phyloP scores from a whole-genome alignment of 352 stramenopile genomes.

The Globisporangium barbulae region DNA sequence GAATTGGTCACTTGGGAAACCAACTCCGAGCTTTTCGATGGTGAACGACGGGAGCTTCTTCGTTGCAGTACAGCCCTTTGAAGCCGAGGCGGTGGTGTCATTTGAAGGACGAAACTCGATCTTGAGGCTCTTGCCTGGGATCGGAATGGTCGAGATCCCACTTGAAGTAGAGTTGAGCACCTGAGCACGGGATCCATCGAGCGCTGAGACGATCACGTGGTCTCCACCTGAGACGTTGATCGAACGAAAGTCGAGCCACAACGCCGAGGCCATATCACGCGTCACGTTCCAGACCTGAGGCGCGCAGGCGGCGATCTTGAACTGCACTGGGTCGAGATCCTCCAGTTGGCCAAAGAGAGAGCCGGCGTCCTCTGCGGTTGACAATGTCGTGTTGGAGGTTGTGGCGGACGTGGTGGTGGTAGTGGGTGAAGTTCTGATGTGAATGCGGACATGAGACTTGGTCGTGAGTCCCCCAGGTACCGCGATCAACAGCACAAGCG shows the following conservation, averaged over 20 bases:
- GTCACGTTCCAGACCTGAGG: conserved; percentile 26
- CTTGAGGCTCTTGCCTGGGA: conserved; percentile 16
- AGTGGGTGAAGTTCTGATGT: neutral
- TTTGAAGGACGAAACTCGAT: conserved; percentile 25
- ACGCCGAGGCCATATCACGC: conserved; percentile 20
- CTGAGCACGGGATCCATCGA: conserved; percentile 19
- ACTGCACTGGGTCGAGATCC: conserved; percentile 18
- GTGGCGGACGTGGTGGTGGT: neutral
- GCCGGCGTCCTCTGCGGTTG: too few relatives aligned
- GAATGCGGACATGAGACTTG: neutral
- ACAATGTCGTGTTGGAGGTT: neutral
- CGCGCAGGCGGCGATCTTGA: conserved; percentile 21
- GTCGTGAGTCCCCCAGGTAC: neutral
- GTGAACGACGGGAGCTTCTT: conserved; percentile 7
- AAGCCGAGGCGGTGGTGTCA: neutral
- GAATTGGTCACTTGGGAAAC: neutral
- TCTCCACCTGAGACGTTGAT: conserved; percentile 18
- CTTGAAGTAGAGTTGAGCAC: conserved; percentile 7
- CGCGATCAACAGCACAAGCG: neutral
- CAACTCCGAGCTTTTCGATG: conserved; percentile 1
- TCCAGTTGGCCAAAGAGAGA: neutral
- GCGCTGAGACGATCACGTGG: conserved; percentile 19
- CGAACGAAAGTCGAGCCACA: conserved; percentile 23
- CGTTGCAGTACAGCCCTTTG: neutral
- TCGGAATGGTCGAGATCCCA: conserved; percentile 17